Base-by-base conservation (phyloP, 495 filamentous ascomycete species). In the Neurospora africana region DNA sequence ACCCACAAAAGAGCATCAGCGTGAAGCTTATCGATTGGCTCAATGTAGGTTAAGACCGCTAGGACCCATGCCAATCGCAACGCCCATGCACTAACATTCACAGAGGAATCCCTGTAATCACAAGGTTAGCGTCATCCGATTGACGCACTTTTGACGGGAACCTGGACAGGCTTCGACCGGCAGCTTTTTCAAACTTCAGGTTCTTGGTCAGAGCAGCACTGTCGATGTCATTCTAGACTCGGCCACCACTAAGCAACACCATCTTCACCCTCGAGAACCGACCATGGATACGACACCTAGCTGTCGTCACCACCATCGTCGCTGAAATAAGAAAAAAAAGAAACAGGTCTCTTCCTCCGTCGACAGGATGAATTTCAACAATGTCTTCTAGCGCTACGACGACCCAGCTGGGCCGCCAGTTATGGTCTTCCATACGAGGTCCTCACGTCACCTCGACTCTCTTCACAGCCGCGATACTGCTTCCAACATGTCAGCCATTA, bases 381-480 rank as follows among this genome's bases (percentile, higher is more conserved):
- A 85, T 84, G 83, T 80, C 80, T 77, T 81, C 79, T 82, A 84
- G 83, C 77, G 75, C 80, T 71, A 78, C 79, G 21, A 78, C 81
- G 73, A 78, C 83, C 77, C 81, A 83, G 77, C 80, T 83, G 77
- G 81, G 82, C 75, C 83, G 83, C 53, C 79, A 82, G 68, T 72
- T 82, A 73, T 84, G 81, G 80, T 78, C 81, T 74, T 80, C 83
- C n/a, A 75, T 84, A 69, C 82, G 82, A 70, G 81, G 81, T 73
- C 78, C 82, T 65, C 53, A 65, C 61, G 73, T 78, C 73, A 75
- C 77, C 71, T 33, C 53, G 27, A 70, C 75, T 68, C 72, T 83
- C 70, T 65, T 33, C 15, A 65, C 27, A 30, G 76, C 81, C 67
- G 78, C 78, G 27, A 77, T 76, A 74, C 58, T 81, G 36, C 81